Conservation (phyloP, 176 grass and related monocot genomes). For the Melocanna baccifera region DNA sequence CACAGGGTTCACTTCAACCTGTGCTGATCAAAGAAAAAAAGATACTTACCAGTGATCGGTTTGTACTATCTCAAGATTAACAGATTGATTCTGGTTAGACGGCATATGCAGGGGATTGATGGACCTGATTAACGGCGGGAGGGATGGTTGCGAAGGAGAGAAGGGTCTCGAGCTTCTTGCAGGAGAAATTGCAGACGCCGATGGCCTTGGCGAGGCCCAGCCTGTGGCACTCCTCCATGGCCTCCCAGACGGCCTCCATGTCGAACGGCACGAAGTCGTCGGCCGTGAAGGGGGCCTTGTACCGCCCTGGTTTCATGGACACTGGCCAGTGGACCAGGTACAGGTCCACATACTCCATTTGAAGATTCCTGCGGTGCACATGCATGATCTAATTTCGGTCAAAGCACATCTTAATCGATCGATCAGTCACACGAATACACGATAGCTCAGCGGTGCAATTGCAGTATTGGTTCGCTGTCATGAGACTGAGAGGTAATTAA, state of each 20-base stretch:
- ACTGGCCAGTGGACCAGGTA: constrained; percentile 60
- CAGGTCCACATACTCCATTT: constrained; percentile 53
- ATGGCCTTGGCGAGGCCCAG: constrained; percentile 55
- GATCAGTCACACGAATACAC: neutral
- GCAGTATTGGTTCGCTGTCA: neutral
- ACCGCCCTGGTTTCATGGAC: constrained; percentile 41
- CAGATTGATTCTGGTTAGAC: neutral
- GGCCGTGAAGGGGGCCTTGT: constrained; percentile 32
- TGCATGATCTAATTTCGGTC: neutral
- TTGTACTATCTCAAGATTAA: neutral
- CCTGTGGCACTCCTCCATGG: constrained; percentile 63
- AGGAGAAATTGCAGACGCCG: constrained; percentile 61
- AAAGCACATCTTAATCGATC: neutral
- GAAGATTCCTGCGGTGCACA: neutral
- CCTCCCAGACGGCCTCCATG: constrained; percentile 48
- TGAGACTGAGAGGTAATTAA: neutral
- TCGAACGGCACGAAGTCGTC: constrained; percentile 50
- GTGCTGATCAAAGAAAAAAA: neutral
- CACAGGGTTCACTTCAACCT: constrained; percentile 75
- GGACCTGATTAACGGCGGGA: constrained; percentile 52
- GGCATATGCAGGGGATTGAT: neutral
- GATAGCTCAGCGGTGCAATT: neutral
- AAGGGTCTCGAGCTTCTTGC: constrained; percentile 46
- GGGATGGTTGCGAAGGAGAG: constrained; percentile 48
- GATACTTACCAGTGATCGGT: neutral